Base-by-base conservation (phyloP, 129 eudicot genomes). In the Lactuca saligna region DNA sequence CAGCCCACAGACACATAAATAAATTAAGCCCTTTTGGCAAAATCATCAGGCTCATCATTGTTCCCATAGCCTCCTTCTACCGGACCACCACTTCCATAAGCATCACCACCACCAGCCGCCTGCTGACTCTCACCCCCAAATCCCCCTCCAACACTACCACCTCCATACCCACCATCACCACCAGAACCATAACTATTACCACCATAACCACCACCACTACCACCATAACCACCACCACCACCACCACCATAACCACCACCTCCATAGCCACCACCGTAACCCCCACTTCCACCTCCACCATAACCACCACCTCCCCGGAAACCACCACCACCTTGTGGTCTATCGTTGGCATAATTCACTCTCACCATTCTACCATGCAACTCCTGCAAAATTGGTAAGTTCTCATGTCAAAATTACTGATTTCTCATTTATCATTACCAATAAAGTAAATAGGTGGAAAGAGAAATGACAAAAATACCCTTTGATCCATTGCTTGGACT, bases 401-500 rank as follows among this genome's bases (percentile, higher is more conserved):
- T 17, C 4, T 16, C 17, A 31, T 9, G 35, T 8, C 25, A 10
- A 20, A n/a, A 54, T 64, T 20, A 12, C 25, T 41, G 16, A 17
- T 39, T 37, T 51, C 1, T 13, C 34, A 9, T 6, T 62, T 5
- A 72, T 61, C 6, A 56, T 63, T 50, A 61, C 3, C 8, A 74
- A 32, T 12, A 41, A 17, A 42, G 3, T 8, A 17, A 32, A 68
- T 44, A 12, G 33, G 3, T 3, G 8, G 10, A 6, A 12, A 12
- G 13, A 4, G 17, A 31, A 67, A 12, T 16, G 39, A 7, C 25
- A 37, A 4, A 11, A n/a, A 35, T 64, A 93, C 99, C 96, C 81
- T 82, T 15, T 79, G 86, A 84, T 90, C 94, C 86, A 87, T 65
- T 20, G 88, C 99, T 82, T 87, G 92, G 62, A 94, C 85, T 74